phyloP scores from a whole-genome alignment of 2,329 filamentous ascomycete species.

The Aotearoamyces nothofagi region DNA sequence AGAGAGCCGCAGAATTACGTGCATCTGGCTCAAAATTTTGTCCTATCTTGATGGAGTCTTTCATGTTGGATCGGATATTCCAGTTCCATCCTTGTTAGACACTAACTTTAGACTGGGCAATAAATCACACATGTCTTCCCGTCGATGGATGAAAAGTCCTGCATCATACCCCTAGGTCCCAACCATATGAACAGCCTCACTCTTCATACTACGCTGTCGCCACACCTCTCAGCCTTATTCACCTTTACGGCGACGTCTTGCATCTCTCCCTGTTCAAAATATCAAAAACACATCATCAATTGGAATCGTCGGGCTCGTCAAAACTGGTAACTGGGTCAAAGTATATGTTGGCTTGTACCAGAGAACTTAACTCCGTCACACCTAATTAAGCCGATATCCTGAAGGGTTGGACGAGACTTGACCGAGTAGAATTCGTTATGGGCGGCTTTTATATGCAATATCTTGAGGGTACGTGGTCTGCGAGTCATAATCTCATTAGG shows the following conservation, averaged over 20 bases:
- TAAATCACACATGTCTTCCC: constrained; percentile 51
- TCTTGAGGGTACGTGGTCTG: constrained; percentile 50
- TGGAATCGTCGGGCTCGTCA: not conserved
- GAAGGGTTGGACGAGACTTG: not conserved
- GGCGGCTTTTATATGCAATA: constrained; percentile 31
- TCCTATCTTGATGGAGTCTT: constrained; percentile 22
- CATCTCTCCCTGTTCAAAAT: constrained; percentile 24
- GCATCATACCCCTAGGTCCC: constrained; percentile 19
- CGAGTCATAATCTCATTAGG: constrained; percentile 1
- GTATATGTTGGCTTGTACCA: not conserved
- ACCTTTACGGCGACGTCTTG: constrained; percentile 16
- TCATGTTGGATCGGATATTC: constrained; percentile 14
- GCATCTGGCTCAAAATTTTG: constrained; percentile 20
- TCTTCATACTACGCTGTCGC: constrained; percentile 19
- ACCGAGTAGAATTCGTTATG: not conserved
- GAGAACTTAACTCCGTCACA: not conserved
- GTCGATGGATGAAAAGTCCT: constrained; percentile 30
- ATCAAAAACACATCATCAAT: constrained; percentile 1
- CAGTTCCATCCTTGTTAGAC: constrained; percentile 18
- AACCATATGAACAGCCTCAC: constrained; percentile 20
- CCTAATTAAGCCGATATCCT: not conserved
- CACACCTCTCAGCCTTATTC: constrained; percentile 17
- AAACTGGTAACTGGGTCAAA: not conserved
- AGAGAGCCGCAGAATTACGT: constrained; percentile 44
- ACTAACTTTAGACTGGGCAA: constrained; percentile 28